A percentile compares a stretch with the other conserved stretches of the same genome.
phyloP scores from a whole-genome alignment of 495 filamentous ascomycete species.

The Talaromyces liani region DNA sequence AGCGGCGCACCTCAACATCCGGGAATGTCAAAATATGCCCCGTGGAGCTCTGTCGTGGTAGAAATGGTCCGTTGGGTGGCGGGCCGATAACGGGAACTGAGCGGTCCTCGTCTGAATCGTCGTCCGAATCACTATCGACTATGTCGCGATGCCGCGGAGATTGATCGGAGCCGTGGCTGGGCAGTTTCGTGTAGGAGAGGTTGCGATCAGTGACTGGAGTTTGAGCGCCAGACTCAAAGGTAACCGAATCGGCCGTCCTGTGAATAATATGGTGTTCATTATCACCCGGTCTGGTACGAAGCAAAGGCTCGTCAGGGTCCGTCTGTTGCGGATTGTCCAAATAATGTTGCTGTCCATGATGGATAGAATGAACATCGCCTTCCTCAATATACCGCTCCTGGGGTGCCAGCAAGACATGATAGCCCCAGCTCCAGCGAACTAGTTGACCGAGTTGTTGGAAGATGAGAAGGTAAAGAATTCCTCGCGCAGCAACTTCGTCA shows the following conservation, averaged over 20 bases:
- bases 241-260: conserved; percentile 13
- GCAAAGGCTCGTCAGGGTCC: conserved; percentile 35
- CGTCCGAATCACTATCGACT: conserved; percentile 21
- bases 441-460: conserved; percentile 97
- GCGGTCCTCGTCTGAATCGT: conserved; percentile 18
- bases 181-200: conserved; percentile 31
- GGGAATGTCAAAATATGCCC: conserved; percentile 38
- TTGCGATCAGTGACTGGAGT: conserved; percentile 31
- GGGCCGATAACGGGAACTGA: conserved; percentile 22
- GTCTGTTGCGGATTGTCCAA: conserved; percentile 48
- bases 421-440: conserved; percentile 97
- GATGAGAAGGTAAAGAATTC: conserved; percentile 91
- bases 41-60: conserved; percentile 30
- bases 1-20: conserved; percentile 24
- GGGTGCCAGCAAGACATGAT: conserved; percentile 82
- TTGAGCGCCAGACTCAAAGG: conserved; percentile 33
- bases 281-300: conserved; percentile 27
- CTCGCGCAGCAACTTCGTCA: conserved; percentile 85
- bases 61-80: conserved; percentile 31
- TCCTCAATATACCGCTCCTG: conserved; percentile 55
- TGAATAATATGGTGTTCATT: conserved; percentile 19
- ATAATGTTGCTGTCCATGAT: conserved; percentile 60
- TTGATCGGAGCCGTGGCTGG: conserved; percentile 16
- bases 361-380: conserved; percentile 44
- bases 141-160: conserved; percentile 8